These are phyloP conservation scores for Fomes fomentarius DNA, from an alignment of 1,284 basidiomycete species.

Conservation along the genomic window DNA sequence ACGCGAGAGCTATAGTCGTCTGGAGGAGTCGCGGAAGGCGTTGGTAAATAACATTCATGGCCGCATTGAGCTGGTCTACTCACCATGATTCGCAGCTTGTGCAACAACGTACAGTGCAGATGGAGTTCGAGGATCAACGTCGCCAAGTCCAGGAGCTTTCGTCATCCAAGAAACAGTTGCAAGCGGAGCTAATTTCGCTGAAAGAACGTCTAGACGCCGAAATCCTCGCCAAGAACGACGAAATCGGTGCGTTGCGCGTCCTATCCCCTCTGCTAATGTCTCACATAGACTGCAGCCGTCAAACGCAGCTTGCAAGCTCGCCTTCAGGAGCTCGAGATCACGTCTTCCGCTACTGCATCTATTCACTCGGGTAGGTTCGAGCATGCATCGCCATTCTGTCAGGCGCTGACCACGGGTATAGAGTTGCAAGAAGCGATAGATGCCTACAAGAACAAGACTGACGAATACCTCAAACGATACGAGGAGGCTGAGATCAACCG, in stretches of 20 bases:
- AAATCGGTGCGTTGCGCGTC: slow-evolving; percentile 48
- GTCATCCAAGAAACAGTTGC: slow-evolving; percentile 59
- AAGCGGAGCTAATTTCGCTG: slow-evolving; percentile 57
- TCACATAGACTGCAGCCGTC: slow-evolving; percentile 41
- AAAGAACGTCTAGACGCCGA: slow-evolving; percentile 62
- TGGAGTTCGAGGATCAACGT: slow-evolving; percentile 65
- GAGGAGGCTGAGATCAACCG: slow-evolving; percentile 73
- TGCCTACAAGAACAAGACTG: slow-evolving; percentile 66
- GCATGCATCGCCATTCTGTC: too few species aligned
- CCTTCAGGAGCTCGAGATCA: slow-evolving; percentile 70
- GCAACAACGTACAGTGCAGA: slow-evolving; percentile 67
- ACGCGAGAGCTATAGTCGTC: slow-evolving; percentile 59
- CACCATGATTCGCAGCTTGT: slow-evolving; percentile 50
- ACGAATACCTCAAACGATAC: slow-evolving; percentile 61
- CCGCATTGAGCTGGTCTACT: too few species aligned
- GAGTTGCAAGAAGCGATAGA: slow-evolving; percentile 69
- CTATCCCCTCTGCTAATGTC: background rate
- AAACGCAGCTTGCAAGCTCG: slow-evolving; percentile 64
- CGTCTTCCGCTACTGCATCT: slow-evolving; percentile 59
- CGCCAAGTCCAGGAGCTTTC: slow-evolving; percentile 62
- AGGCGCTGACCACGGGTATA: too few species aligned
- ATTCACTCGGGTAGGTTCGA: slow-evolving; percentile 62
- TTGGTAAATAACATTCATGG: slow-evolving; percentile 49
- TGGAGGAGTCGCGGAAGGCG: slow-evolving; percentile 76
- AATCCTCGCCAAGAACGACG: slow-evolving; percentile 56